These are phyloP conservation scores for Lecanicillium sp. DNA, from an alignment of 2,329 filamentous ascomycete species.

Conservation along the genomic window DNA sequence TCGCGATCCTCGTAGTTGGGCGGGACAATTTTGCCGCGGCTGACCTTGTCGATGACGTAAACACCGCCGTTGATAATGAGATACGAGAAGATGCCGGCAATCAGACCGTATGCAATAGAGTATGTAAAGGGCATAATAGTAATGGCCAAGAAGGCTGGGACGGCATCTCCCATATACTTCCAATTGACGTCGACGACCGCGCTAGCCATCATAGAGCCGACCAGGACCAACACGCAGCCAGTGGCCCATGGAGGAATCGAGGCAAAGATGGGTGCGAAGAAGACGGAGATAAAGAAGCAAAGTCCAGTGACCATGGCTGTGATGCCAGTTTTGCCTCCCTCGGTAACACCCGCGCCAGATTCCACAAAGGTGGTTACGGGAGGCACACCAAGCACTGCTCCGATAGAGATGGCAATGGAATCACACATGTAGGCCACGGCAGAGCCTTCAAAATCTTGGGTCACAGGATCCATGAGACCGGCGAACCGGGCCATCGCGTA, in stretches of 20 bases:
- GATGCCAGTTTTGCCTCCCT: constrained; percentile 79
- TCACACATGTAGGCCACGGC: constrained; percentile 79
- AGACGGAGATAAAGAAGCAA: constrained; percentile 80
- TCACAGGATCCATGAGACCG: constrained; percentile 69
- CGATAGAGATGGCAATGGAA: constrained; percentile 69
- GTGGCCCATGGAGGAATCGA: constrained; percentile 87
- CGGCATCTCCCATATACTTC: constrained; percentile 73
- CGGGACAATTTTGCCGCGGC: constrained; percentile 63
- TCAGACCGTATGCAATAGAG: constrained; percentile 79
- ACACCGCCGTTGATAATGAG: constrained; percentile 65
- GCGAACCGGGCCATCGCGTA: constrained; percentile 87
- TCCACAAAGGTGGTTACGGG: constrained; percentile 85
- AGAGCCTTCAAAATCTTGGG: constrained; percentile 81
- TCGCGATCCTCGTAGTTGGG: constrained; percentile 70
- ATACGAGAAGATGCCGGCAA: constrained; percentile 71
- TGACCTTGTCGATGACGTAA: constrained; percentile 58
- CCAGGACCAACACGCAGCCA: constrained; percentile 77
- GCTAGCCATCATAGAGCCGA: constrained; percentile 80
- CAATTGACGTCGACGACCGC: constrained; percentile 81
- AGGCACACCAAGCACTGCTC: constrained; percentile 66
- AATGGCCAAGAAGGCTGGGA: constrained; percentile 79
- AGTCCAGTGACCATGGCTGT: constrained; percentile 71
- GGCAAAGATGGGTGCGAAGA: constrained; percentile 86
- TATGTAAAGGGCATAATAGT: constrained; percentile 86
- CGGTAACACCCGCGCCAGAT: constrained; percentile 81